Evolutionary conservation across 306 rosid species (phyloP).

Genomic region (Cajanus cajan): DNA sequence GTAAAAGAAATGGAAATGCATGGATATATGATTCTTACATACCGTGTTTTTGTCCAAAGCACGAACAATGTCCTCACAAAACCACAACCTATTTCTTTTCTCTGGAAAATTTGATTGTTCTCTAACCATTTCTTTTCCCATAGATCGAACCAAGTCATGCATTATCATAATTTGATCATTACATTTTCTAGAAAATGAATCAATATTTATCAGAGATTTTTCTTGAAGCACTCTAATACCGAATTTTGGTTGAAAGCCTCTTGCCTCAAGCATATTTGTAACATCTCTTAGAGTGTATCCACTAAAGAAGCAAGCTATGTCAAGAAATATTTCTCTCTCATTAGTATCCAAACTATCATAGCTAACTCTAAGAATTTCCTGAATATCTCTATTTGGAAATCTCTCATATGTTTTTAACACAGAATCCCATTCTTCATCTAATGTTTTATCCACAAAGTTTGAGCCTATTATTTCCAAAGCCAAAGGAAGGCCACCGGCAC

Average conservation of each 20-base stretch:
- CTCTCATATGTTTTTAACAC: background rate
- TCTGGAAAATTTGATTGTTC: background rate
- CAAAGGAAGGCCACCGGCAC: constrained; percentile 11
- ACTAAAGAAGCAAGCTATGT: constrained; percentile 20
- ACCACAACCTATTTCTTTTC: background rate
- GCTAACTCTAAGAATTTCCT: background rate
- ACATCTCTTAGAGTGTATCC: background rate
- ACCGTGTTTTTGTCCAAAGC: background rate
- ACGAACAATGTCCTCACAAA: background rate
- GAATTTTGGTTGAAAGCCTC: background rate
- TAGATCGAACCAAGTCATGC: background rate
- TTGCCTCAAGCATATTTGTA: background rate
- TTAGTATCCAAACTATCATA: background rate
- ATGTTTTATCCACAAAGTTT: background rate
- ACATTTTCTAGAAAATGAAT: background rate
- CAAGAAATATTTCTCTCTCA: constrained; percentile 21
- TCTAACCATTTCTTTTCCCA: constrained; percentile 13
- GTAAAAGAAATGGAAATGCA: background rate
- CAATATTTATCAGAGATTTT: background rate
- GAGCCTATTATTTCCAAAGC: constrained; percentile 2
- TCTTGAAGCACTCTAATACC: background rate
- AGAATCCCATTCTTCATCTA: background rate
- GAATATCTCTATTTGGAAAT: background rate
- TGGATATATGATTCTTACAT: background rate
- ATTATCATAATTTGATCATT: background rate